phyloP scores from a whole-genome alignment of 2,329 filamentous ascomycete species.

The Amphichorda felina region DNA sequence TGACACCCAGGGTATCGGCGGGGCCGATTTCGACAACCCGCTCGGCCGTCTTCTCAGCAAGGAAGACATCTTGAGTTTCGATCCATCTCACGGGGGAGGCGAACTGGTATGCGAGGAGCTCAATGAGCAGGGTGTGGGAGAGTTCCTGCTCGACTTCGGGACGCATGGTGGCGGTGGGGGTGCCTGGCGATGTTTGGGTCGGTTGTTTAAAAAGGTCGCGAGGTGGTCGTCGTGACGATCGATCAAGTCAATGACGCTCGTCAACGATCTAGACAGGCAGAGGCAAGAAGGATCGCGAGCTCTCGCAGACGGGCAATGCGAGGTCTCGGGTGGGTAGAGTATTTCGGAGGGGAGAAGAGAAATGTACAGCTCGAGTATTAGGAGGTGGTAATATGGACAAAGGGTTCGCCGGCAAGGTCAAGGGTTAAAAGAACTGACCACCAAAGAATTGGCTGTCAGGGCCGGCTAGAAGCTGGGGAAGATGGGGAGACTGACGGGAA shows the following conservation, averaged over 20 bases:
- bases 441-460: neutral
- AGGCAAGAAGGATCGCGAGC: neutral
- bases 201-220: neutral
- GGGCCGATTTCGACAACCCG: constrained; percentile 96
- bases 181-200: neutral
- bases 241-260: constrained; percentile 4
- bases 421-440: constrained; percentile 1
- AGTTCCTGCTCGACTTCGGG: constrained; percentile 99
- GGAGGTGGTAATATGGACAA: neutral
- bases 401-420: neutral
- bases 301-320: constrained; percentile 1
- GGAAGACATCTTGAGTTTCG: constrained; percentile 98
- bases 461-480: neutral
- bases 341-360: neutral
- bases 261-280: neutral
- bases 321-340: neutral
- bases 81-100: constrained; percentile 99
- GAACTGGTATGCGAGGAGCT: constrained; percentile 98
- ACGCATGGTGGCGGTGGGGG: constrained; percentile 57
- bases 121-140: constrained; percentile 92
- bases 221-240: neutral
- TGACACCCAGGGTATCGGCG: constrained; percentile 90
- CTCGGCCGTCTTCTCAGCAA: constrained; percentile 91
- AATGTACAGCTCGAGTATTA: constrained; percentile 1
- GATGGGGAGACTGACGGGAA: neutral